These are phyloP conservation scores for Patellifolia procumbens DNA, from an alignment of 179 eudicot genomes.

Conservation along the genomic window DNA sequence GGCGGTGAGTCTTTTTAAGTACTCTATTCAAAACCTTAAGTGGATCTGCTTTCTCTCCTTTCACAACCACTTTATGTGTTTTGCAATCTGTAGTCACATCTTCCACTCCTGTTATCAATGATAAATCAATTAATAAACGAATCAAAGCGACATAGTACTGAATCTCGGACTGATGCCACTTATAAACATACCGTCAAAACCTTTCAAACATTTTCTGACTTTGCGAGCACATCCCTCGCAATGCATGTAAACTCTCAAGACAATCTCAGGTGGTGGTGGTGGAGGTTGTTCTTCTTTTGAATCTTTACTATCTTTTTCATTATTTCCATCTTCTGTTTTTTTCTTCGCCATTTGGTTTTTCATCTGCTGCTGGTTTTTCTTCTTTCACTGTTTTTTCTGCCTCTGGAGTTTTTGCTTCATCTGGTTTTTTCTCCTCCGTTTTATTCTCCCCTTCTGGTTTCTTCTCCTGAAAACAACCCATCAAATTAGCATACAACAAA, in stretches of 20 bases:
- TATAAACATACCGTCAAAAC: conserved; percentile 57
- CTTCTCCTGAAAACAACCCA: conserved; percentile 33
- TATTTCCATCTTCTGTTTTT: background rate
- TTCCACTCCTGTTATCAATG: conserved; percentile 59
- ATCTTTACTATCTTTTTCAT: conserved; percentile 19
- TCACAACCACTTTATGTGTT: conserved; percentile 82
- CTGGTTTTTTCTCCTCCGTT: conserved; percentile 29
- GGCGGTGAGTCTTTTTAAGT: conserved; percentile 80
- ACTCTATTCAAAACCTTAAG: conserved; percentile 72
- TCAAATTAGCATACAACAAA: background rate
- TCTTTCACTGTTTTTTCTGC: conserved; percentile 29
- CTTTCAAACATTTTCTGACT: conserved; percentile 73
- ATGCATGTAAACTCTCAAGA: conserved; percentile 84
- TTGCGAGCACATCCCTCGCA: conserved; percentile 97
- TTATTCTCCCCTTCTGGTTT: conserved; percentile 49
- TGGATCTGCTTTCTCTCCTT: conserved; percentile 97
- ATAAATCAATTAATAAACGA: background rate
- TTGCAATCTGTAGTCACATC: conserved; percentile 86
- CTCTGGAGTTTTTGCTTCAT: conserved; percentile 38
- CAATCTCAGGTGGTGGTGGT: conserved; percentile 80
- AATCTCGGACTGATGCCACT: background rate
- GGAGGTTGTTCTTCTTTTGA: conserved; percentile 39
- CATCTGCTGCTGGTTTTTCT: conserved; percentile 30
- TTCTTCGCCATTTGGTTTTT: conserved; percentile 27
- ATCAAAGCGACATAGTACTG: conserved; percentile 5